Evolutionary conservation across 352 stramenopile species (phyloP).

Genomic region (Elongisporangium anandrum): DNA sequence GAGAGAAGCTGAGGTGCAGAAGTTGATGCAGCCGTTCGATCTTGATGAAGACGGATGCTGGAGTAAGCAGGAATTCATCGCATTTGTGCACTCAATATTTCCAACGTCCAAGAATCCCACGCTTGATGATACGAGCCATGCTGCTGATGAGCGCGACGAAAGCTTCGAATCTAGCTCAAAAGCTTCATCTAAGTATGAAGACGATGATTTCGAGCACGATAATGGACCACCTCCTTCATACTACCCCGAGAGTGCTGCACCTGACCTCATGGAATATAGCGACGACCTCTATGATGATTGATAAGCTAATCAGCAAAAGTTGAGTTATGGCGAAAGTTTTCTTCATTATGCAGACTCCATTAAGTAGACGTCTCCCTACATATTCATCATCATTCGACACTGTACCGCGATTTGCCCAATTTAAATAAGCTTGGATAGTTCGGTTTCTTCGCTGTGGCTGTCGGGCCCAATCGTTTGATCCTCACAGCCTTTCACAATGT

Average conservation of each 20-base stretch:
- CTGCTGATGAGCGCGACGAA: background rate
- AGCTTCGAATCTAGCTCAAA: background rate
- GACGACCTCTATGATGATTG: slow-evolving; percentile 51
- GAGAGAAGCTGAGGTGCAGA: slow-evolving; percentile 28
- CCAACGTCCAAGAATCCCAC: slow-evolving; percentile 6
- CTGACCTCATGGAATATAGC: slow-evolving; percentile 34
- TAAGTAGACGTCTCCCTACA: too few relatives aligned
- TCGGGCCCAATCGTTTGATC: slow-evolving; percentile 47
- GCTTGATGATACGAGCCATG: background rate
- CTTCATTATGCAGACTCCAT: background rate
- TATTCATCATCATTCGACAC: too few relatives aligned
- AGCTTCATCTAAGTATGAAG: background rate
- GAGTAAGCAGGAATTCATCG: slow-evolving; percentile 41
- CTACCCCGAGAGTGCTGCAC: slow-evolving; percentile 6
- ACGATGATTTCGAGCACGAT: slow-evolving; percentile 20
- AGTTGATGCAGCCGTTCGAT: slow-evolving; percentile 55
- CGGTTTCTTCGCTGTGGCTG: slow-evolving; percentile 7
- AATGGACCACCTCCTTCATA: slow-evolving; percentile 11
- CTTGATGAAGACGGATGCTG: slow-evolving; percentile 46
- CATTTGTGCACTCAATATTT: slow-evolving; percentile 36
- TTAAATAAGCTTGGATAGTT: slow-evolving; percentile 42
- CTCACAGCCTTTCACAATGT: slow-evolving; percentile 54
- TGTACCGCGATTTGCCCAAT: background rate
- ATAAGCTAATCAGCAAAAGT: background rate
- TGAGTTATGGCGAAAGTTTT: background rate